These are phyloP conservation scores for Pyrenochaeta sp. DNA, from an alignment of 2,329 filamentous ascomycete species.

Conservation along the genomic window DNA sequence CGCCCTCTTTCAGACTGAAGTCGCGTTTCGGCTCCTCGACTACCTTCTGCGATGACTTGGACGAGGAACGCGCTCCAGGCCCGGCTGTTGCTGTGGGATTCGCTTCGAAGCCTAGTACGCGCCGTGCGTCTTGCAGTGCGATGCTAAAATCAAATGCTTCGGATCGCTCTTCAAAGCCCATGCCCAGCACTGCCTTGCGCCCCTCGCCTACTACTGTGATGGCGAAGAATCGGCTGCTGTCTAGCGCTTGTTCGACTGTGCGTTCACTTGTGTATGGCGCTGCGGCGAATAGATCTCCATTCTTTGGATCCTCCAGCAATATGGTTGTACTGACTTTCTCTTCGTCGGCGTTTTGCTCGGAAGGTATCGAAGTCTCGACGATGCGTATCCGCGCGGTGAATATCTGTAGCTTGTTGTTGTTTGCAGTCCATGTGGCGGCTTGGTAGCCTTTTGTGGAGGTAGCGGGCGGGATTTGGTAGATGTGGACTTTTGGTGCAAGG, in stretches of 20 bases:
- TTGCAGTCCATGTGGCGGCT: slow-evolving; percentile 77
- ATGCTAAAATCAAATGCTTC: slow-evolving; percentile 89
- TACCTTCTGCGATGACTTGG: slow-evolving; percentile 33
- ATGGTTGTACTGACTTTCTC: slow-evolving; percentile 75
- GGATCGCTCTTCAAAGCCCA: slow-evolving; percentile 86
- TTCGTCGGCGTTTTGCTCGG: slow-evolving; percentile 47
- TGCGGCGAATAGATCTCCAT: slow-evolving; percentile 81
- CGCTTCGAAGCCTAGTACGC: slow-evolving; percentile 69
- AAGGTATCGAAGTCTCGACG: slow-evolving; percentile 73
- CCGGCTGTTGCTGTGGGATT: slow-evolving; percentile 36
- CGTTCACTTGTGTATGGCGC: slow-evolving; percentile 74
- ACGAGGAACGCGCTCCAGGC: slow-evolving; percentile 23
- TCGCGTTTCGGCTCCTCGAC: slow-evolving; percentile 69
- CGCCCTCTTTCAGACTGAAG: slow-evolving; percentile 86
- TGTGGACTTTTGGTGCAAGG: slow-evolving; percentile 76
- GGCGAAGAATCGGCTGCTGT: slow-evolving; percentile 86
- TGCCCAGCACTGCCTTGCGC: slow-evolving; percentile 79
- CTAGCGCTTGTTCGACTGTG: slow-evolving; percentile 78
- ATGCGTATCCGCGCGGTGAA: slow-evolving; percentile 85
- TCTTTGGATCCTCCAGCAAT: slow-evolving; percentile 77
- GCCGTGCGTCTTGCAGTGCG: slow-evolving; percentile 78
- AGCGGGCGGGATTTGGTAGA: slow-evolving; percentile 87
- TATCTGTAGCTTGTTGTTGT: slow-evolving; percentile 74
- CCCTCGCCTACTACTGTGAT: slow-evolving; percentile 79
- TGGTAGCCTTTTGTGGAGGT: slow-evolving; percentile 80